phyloP scores from a whole-genome alignment of 1,139 yeast species.

The Hyphopichia fennica region DNA sequence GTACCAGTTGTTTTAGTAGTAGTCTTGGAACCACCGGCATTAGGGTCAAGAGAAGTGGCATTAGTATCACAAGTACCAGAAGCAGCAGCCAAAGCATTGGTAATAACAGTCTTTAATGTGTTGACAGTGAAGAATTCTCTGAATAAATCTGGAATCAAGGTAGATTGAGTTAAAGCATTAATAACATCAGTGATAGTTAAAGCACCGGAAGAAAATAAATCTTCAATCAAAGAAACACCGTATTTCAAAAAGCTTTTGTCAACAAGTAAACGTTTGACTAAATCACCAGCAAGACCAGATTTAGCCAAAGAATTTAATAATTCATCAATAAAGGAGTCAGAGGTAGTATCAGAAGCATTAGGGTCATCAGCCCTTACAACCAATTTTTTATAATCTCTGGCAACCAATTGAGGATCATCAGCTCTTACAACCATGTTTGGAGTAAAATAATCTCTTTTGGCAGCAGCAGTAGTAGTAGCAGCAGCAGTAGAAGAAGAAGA shows the following conservation, averaged over 20 bases:
- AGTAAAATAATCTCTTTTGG: neutral
- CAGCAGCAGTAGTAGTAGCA: conserved; percentile 4
- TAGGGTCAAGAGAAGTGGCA: conserved; percentile 25
- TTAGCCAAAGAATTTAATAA: conserved; percentile 48
- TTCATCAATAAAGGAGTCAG: conserved; percentile 3
- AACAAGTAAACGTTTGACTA: conserved; percentile 40
- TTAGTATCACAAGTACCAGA: conserved; percentile 40
- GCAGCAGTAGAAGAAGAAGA: conserved; percentile 25
- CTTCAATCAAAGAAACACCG: conserved; percentile 41
- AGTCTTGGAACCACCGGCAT: conserved; percentile 6
- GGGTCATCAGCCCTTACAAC: conserved; percentile 11
- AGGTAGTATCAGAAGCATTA: conserved; percentile 2
- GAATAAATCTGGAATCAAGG: conserved; percentile 39
- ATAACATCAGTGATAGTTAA: conserved; percentile 29
- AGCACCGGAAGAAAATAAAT: conserved; percentile 32
- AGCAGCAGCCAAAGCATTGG: conserved; percentile 49
- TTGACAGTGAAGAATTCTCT: conserved; percentile 40
- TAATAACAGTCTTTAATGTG: conserved; percentile 42
- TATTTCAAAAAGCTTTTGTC: conserved; percentile 40
- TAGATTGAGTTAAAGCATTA: conserved; percentile 35
- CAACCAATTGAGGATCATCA: conserved; percentile 2
- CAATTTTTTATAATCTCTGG: neutral
- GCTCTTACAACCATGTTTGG: conserved; percentile 4
- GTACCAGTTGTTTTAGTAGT: conserved; percentile 17
- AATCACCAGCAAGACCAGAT: conserved; percentile 46